Conservation (phyloP, 176 grass and related monocot genomes). For the Oryza rufipogon region DNA sequence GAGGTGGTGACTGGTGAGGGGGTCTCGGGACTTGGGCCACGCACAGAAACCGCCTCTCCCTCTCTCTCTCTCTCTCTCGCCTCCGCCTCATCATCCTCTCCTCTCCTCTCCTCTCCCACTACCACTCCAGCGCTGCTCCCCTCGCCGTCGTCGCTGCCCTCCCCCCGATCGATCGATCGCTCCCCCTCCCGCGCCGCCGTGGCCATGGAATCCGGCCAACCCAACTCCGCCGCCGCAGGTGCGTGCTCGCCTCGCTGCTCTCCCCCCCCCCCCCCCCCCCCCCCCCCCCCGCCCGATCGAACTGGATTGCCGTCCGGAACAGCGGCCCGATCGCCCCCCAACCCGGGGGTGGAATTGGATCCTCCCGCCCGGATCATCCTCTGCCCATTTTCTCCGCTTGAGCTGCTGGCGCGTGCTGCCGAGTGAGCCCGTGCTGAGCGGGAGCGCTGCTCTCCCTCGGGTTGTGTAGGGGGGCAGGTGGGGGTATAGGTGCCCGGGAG, state of each 20-base stretch:
- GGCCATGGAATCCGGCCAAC: constrained; percentile 36
- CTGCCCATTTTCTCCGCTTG: not conserved
- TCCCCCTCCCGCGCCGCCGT: not conserved
- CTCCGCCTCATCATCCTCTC: not conserved
- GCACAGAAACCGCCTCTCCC: not conserved
- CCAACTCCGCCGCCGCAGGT: constrained; percentile 46
- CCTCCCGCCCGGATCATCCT: not conserved
- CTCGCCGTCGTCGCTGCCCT: not conserved
- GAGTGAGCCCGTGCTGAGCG: not conserved
- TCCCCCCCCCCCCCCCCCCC: no score
- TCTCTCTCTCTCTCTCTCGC: not conserved
- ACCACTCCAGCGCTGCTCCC: not conserved
- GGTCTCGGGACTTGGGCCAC: not conserved
- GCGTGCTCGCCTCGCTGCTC: not conserved
- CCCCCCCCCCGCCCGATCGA: not conserved
- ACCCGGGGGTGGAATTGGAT: not conserved
- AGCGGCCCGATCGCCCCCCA: constrained; percentile 33
- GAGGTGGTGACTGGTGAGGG: not conserved
- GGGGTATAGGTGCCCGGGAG: not conserved
- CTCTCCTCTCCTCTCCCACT: not conserved
- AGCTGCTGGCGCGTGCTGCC: not conserved
- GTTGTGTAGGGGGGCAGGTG: not conserved
- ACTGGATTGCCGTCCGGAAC: constrained; percentile 8
- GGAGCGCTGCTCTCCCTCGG: not conserved
- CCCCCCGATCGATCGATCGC: constrained; percentile 39